Evolutionary conservation across 1,139 yeast species (phyloP), one percentile per base, ranked within the genome.

Genomic region (Magnusiomyces sp.): DNA sequence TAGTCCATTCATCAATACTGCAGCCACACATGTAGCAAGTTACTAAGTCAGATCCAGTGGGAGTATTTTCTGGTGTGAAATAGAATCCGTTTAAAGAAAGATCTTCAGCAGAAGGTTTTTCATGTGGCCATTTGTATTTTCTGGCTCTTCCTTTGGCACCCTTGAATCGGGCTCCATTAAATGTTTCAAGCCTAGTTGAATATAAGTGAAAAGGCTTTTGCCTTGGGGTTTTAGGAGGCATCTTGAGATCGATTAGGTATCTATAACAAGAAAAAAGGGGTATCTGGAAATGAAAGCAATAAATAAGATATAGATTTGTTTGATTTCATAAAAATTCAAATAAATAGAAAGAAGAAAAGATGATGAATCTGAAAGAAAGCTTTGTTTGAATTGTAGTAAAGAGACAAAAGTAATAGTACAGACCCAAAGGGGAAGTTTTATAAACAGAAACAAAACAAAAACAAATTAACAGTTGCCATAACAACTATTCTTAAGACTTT

Each of bases 31-130:
- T 71, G 46, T 73, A 75, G 62, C 96, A 88, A 1, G 79, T 71
- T 6, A 81, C 80, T 52, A 83, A 75, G 58, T 82, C 73, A 2
- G 50, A 57, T 13, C 59, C 56, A 2, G 55, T 58, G 10, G 57
- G 48, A 9, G 58, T 49, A 1, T 95, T 95, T 13, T 79, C 72
- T 5, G 54, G 54, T 4, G 52, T 47, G 64, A 73, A 85, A 60
- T 73, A 80, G 65, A 87, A 86, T 0, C 95, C 95, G 27, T 78
- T 72, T 40, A 72, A 73, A 0, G 88, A 86, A 71, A 83, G 66
- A 20, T 59, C 53, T 14, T 54, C 55, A 4, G 62, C 54, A 2
- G 59, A 50, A 2, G 70, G 70, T 13, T 49, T 45, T 13, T 49
- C 55, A 46, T 62, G 68, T 5, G 69, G 69, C 70, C 69, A 67